Percentiles rank a stretch among this genome's conserved stretches.
These are phyloP conservation scores for Xylaria sp. DNA, from an alignment of 2,329 filamentous ascomycete genomes.

Conservation along the genomic window DNA sequence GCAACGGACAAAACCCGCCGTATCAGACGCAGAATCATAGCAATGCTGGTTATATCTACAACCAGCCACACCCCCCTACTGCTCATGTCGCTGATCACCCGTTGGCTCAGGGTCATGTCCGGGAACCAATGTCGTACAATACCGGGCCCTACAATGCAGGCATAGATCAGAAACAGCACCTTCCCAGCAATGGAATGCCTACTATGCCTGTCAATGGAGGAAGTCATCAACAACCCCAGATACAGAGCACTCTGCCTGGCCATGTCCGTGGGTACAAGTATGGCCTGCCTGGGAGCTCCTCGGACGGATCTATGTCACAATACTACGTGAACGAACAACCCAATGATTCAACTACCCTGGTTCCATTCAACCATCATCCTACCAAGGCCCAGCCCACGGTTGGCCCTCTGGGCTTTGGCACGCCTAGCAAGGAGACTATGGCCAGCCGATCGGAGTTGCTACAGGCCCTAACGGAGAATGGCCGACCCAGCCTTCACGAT, in stretches of 20 bases:
- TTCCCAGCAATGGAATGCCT: not conserved
- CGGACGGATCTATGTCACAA: conserved; percentile 12
- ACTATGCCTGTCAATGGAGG: not conserved
- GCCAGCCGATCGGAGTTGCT: conserved; percentile 30
- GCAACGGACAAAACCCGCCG: not conserved
- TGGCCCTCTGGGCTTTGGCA: conserved; percentile 18
- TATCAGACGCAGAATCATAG: not conserved
- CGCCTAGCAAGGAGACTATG: conserved; percentile 6
- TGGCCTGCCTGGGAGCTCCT: conserved; percentile 14
- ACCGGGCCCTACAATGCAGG: not conserved
- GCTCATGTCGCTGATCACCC: not conserved
- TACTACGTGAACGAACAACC: not conserved
- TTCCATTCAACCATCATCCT: not conserved
- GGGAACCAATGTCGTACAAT: not conserved
- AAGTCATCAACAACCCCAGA: not conserved
- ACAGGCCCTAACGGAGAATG: conserved; percentile 25
- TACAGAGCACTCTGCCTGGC: not conserved
- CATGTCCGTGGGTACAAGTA: conserved; percentile 2
- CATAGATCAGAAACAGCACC: not conserved
- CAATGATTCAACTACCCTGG: not conserved
- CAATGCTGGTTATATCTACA: not conserved
- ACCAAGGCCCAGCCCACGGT: not conserved
- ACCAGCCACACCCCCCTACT: not conserved
- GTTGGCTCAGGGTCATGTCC: not conserved
- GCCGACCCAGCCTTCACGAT: conserved; percentile 19